A percentile compares a stretch with the other conserved stretches of the same genome.
Conservation (phyloP, 1,284 basidiomycete species). For the Apiotrichum montevideense region DNA sequence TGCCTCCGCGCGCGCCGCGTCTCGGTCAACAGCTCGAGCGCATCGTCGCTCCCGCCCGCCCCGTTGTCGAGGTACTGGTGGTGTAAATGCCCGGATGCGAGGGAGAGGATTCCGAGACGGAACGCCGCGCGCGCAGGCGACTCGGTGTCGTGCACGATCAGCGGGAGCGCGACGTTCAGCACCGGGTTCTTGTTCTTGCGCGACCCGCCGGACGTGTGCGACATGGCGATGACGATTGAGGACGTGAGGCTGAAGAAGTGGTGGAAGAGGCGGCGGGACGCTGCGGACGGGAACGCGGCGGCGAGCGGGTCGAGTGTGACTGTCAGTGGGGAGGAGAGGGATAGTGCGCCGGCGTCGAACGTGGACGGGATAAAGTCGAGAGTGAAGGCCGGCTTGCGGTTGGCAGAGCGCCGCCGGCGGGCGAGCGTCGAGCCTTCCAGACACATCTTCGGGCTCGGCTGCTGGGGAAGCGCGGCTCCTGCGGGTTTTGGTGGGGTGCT, state of each 20-base stretch:
- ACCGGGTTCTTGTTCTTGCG: slow-evolving; percentile 10
- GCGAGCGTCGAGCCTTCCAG: neutral
- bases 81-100: slow-evolving; percentile 14
- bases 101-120: slow-evolving; percentile 16
- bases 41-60: neutral
- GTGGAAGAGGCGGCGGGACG: slow-evolving; percentile 17
- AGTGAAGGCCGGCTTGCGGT: neutral
- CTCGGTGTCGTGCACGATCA: slow-evolving; percentile 9
- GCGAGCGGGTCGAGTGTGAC: slow-evolving; percentile 5
- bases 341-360: neutral
- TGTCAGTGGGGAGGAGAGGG: neutral
- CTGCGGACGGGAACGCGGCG: slow-evolving; percentile 14
- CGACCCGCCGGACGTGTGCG: too few species aligned
- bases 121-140: slow-evolving; percentile 13
- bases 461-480: neutral
- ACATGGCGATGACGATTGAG: slow-evolving; percentile 15
- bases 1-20: slow-evolving; percentile 6
- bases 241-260: slow-evolving; percentile 14
- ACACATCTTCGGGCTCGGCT: neutral
- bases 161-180: slow-evolving; percentile 11
- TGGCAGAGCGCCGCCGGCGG: neutral
- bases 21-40: slow-evolving; percentile 1
- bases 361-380: neutral
- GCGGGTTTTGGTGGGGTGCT: neutral
- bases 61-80: slow-evolving; percentile 6